Evolutionary conservation across 495 filamentous ascomycete genomes (phyloP).

Genomic region (Aspergillus conjunctus): DNA sequence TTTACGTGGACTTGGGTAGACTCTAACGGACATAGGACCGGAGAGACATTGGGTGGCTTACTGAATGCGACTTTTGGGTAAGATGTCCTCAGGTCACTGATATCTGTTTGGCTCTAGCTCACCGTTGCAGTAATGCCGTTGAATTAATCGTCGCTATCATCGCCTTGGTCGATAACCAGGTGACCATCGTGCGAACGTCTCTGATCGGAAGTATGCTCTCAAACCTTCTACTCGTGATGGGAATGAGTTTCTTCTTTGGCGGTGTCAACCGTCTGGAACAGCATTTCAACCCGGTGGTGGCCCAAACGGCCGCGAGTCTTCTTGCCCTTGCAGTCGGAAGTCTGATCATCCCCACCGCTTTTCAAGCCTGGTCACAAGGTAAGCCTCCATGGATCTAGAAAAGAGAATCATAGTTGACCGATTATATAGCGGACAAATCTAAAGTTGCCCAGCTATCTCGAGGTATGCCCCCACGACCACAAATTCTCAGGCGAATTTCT

Average conservation of each 20-base stretch:
- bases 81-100: slow-evolving; percentile 19
- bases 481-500: neutral
- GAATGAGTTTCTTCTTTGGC: slow-evolving; percentile 92
- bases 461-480: slow-evolving; percentile 30
- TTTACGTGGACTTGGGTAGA: neutral
- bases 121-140: slow-evolving; percentile 66
- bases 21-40: slow-evolving; percentile 39
- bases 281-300: slow-evolving; percentile 91
- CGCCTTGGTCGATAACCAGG: slow-evolving; percentile 69
- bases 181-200: slow-evolving; percentile 90
- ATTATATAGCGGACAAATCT: slow-evolving; percentile 24
- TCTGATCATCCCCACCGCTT: slow-evolving; percentile 88
- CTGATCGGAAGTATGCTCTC: slow-evolving; percentile 89
- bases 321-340: slow-evolving; percentile 76
- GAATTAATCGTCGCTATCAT: slow-evolving; percentile 91
- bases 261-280: slow-evolving; percentile 80
- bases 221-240: slow-evolving; percentile 87
- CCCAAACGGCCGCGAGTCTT: slow-evolving; percentile 84
- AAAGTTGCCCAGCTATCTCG: slow-evolving; percentile 38
- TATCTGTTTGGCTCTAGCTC: slow-evolving; percentile 10
- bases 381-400: neutral
- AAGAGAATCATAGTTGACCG: slow-evolving; percentile 7
- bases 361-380: slow-evolving; percentile 59
- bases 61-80: slow-evolving; percentile 89
- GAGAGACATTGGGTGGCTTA: slow-evolving; percentile 83